Conservation (phyloP, 768 basidiomycete species). For the Mycena filopes region DNA sequence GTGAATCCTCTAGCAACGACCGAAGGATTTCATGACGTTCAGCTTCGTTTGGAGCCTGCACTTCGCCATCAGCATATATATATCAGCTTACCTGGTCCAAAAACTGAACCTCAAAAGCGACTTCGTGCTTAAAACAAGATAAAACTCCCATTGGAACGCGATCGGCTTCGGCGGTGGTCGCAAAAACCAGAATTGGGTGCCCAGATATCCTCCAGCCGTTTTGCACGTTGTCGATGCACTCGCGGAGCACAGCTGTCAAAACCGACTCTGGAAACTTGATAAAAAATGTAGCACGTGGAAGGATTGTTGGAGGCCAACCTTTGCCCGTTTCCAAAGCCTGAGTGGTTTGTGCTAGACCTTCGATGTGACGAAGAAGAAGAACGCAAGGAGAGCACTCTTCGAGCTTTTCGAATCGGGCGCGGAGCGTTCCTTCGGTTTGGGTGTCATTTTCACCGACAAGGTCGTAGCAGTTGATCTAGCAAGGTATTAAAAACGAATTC, state of each 20-base stretch:
- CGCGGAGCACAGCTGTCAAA: conserved; percentile 66
- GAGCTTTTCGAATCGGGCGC: conserved; percentile 82
- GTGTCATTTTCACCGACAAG: conserved; percentile 80
- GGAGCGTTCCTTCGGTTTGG: conserved; percentile 79
- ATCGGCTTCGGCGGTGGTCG: conserved; percentile 75
- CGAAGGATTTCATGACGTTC: conserved; percentile 74
- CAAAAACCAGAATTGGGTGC: conserved; percentile 81
- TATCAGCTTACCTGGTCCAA: neutral
- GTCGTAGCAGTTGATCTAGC: conserved; percentile 88
- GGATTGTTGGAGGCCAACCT: conserved; percentile 51
- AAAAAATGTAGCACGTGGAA: neutral
- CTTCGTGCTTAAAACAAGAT: conserved; percentile 86
- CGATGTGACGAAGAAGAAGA: conserved; percentile 80
- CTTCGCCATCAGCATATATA: neutral
- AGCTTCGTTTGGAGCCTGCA: conserved; percentile 82
- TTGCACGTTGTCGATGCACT: conserved; percentile 69
- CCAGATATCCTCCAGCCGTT: conserved; percentile 68
- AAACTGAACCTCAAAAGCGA: conserved; percentile 71
- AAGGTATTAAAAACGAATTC: neutral
- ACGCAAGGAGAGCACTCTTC: conserved; percentile 85
- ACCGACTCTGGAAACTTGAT: conserved; percentile 61
- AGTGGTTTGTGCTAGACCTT: conserved; percentile 79
- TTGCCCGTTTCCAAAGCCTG: conserved; percentile 73
- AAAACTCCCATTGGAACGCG: conserved; percentile 71
- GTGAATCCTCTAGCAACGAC: conserved; percentile 50